Conservation (phyloP, 441 rosid species). For the Viola pubescens region DNA sequence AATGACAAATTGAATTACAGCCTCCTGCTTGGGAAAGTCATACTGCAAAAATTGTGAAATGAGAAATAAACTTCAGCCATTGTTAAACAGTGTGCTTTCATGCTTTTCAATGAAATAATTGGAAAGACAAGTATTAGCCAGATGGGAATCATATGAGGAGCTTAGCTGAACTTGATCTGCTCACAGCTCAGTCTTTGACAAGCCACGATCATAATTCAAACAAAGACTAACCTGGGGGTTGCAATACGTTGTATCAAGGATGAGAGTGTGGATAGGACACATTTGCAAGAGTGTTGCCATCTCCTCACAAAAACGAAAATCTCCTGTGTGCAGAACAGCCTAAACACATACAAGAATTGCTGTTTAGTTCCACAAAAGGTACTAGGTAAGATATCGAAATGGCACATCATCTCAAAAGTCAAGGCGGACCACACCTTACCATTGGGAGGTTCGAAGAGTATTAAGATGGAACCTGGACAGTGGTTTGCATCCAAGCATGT, state of each 20-base stretch:
- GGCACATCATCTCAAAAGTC: conserved; percentile 6
- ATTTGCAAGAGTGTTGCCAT: conserved; percentile 39
- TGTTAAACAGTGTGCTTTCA: not conserved
- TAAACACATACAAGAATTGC: conserved; percentile 21
- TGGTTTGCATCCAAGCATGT: conserved; percentile 94
- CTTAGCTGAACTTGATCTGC: not conserved
- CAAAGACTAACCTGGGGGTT: conserved; percentile 58
- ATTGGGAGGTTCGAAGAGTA: conserved; percentile 79
- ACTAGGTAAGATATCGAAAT: conserved; percentile 7
- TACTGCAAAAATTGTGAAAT: conserved; percentile 40
- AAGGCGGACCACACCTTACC: conserved; percentile 61
- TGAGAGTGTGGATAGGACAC: conserved; percentile 55
- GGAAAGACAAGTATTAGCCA: not conserved
- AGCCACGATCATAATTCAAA: not conserved
- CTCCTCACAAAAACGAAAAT: conserved; percentile 70
- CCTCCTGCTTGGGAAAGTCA: conserved; percentile 94
- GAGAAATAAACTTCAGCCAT: conserved; percentile 3
- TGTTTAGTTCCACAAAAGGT: conserved; percentile 11
- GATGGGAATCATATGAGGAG: not conserved
- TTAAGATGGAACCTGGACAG: conserved; percentile 85
- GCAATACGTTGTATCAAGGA: conserved; percentile 94
- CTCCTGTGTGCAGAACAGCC: conserved; percentile 91
- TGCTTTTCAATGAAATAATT: not conserved
- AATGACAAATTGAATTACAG: conserved; percentile 80
- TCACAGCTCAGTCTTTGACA: not conserved